Conservation (phyloP, 495 filamentous ascomycete species). For the Penicillium cinerascens region DNA sequence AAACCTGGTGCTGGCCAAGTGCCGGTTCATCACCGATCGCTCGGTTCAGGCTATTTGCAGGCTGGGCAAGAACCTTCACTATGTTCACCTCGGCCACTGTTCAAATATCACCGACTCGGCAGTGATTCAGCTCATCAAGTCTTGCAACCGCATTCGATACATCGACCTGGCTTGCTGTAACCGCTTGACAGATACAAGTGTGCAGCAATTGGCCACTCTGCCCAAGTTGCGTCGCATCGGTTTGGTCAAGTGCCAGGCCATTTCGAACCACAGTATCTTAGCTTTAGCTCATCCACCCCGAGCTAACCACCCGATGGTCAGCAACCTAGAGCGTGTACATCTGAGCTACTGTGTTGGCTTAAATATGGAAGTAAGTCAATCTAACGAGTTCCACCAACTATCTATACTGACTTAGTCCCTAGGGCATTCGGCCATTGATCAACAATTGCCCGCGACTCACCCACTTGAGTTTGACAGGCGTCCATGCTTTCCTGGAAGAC, state of each 20-base stretch:
- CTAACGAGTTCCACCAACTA: neutral
- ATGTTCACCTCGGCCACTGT: slow-evolving; percentile 94
- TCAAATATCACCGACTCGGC: slow-evolving; percentile 82
- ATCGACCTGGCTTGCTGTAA: slow-evolving; percentile 95
- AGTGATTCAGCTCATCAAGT: slow-evolving; percentile 75
- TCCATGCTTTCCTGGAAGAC: slow-evolving; percentile 69
- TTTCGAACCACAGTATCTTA: slow-evolving; percentile 84
- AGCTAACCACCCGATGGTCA: slow-evolving; percentile 43
- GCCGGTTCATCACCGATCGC: slow-evolving; percentile 83
- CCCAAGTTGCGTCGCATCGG: slow-evolving; percentile 94
- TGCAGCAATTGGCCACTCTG: slow-evolving; percentile 78
- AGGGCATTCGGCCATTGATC: slow-evolving; percentile 89
- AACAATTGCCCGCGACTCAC: slow-evolving; percentile 90
- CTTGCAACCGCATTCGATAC: slow-evolving; percentile 92
- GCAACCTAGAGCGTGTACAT: slow-evolving; percentile 86
- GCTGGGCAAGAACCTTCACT: slow-evolving; percentile 93
- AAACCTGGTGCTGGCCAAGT: slow-evolving; percentile 93
- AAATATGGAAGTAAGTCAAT: slow-evolving; percentile 66
- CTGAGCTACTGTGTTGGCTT: slow-evolving; percentile 90
- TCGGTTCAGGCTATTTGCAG: slow-evolving; percentile 82
- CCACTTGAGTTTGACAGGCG: slow-evolving; percentile 94
- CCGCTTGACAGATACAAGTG: slow-evolving; percentile 81
- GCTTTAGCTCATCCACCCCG: slow-evolving; percentile 68
- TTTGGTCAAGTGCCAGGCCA: slow-evolving; percentile 85
- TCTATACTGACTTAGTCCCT: slow-evolving; percentile 14